Percentiles rank a stretch among this genome's conserved stretches.
Conservation (phyloP, 495 filamentous ascomycete genomes). For the Cladorrhinum samala region DNA sequence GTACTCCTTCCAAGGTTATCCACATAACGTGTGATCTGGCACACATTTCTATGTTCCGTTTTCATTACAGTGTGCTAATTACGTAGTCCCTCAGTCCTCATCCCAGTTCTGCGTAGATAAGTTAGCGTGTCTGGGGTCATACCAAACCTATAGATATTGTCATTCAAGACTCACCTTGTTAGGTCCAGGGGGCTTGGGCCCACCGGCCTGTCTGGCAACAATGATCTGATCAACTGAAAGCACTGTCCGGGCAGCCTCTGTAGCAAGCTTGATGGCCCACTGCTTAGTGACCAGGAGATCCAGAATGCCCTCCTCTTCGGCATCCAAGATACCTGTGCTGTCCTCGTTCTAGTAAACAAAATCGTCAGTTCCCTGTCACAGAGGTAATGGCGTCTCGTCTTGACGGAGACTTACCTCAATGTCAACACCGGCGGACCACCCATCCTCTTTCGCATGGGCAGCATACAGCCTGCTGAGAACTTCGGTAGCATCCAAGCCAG, state of each 20-base stretch:
- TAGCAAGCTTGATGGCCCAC: constrained; percentile 95
- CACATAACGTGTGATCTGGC: neutral
- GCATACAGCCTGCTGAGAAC: constrained; percentile 87
- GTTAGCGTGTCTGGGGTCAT: no score
- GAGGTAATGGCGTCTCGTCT: neutral
- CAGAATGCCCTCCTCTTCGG: constrained; percentile 82
- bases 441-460: constrained; percentile 79
- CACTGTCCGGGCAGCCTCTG: constrained; percentile 88
- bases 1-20: neutral
- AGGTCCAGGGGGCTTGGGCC: constrained; percentile 90
- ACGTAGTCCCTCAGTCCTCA: constrained; percentile 61
- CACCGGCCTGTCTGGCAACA: constrained; percentile 93
- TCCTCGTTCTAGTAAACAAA: constrained; percentile 54
- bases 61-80: neutral
- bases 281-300: constrained; percentile 87
- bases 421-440: constrained; percentile 89
- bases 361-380: constrained; percentile 7
- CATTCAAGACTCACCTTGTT: constrained; percentile 56
- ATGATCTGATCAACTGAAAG: constrained; percentile 99
- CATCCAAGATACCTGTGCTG: constrained; percentile 74
- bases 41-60: neutral
- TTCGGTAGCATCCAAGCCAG: constrained; percentile 93
- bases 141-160: no score
- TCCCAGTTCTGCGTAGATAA: constrained; percentile 71
- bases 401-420: constrained; percentile 56